Evolutionary conservation across 2,329 filamentous ascomycete genomes (phyloP).

Genomic region (Fusarium udum): DNA sequence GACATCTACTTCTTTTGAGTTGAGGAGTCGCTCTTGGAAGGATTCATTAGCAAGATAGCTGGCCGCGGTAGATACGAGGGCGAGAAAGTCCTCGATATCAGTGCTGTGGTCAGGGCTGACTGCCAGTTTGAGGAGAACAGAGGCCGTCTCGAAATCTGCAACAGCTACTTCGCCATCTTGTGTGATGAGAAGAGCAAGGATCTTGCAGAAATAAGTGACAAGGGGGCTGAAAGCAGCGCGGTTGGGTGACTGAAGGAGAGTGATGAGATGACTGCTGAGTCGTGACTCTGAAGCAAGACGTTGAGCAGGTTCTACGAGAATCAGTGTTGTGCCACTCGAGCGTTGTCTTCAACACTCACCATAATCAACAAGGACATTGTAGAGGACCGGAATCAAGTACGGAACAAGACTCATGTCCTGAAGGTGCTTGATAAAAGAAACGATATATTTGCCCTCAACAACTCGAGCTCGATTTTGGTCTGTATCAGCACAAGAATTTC

Average conservation of each 20-base stretch:
- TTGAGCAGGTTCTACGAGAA: constrained; percentile 63
- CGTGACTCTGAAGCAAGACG: constrained; percentile 61
- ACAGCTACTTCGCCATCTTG: constrained; percentile 60
- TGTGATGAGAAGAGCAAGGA: constrained; percentile 62
- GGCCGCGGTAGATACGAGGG: constrained; percentile 61
- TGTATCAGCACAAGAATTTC: constrained; percentile 71
- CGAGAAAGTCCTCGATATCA: constrained; percentile 65
- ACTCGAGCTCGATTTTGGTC: constrained; percentile 69
- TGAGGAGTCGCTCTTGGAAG: constrained; percentile 61
- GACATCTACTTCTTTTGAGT: constrained; percentile 49
- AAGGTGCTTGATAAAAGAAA: constrained; percentile 59
- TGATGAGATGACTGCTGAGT: constrained; percentile 60
- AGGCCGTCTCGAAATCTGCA: constrained; percentile 58
- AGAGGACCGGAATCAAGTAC: constrained; percentile 67
- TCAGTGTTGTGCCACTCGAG: neutral
- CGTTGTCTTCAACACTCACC: constrained; percentile 51
- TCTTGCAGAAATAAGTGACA: constrained; percentile 64
- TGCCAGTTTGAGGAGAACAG: constrained; percentile 61
- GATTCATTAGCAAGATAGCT: constrained; percentile 64
- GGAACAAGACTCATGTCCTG: constrained; percentile 58
- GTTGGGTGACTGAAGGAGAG: constrained; percentile 58
- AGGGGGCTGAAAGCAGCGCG: constrained; percentile 54
- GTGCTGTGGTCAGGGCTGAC: constrained; percentile 50
- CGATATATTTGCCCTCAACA: constrained; percentile 59
- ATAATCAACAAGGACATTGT: constrained; percentile 71